phyloP scores from a whole-genome alignment of 2,329 filamentous ascomycete genomes.

The Apiospora malaysiana region DNA sequence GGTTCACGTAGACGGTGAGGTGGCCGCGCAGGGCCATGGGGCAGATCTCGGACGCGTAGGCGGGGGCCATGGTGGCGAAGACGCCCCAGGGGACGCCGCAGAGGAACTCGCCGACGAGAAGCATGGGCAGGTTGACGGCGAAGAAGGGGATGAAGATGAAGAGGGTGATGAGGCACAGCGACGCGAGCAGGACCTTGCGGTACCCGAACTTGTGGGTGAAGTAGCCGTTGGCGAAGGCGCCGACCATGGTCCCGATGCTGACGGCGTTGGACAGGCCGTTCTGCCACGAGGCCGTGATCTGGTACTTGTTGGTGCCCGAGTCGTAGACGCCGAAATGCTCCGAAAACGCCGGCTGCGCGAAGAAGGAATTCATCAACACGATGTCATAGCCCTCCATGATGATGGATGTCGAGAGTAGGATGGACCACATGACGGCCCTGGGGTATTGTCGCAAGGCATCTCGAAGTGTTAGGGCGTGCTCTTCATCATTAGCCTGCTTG shows the following conservation, averaged over 20 bases:
- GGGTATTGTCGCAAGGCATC: constrained; percentile 21
- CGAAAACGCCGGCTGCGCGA: constrained; percentile 37
- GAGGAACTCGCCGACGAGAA: constrained; percentile 42
- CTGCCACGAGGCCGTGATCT: constrained; percentile 49
- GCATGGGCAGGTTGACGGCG: constrained; percentile 35
- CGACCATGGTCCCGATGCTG: constrained; percentile 46
- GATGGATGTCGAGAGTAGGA: constrained; percentile 35
- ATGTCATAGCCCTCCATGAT: constrained; percentile 35
- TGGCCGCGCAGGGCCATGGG: constrained; percentile 45
- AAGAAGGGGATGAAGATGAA: constrained; percentile 48
- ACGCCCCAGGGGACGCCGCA: constrained; percentile 43
- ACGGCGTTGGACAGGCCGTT: constrained; percentile 38
- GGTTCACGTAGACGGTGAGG: constrained; percentile 44
- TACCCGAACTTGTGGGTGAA: constrained; percentile 44
- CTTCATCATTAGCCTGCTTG: constrained; percentile 22
- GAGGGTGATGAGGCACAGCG: constrained; percentile 38
- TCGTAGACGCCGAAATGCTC: constrained; percentile 36
- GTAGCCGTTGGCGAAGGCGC: constrained; percentile 46
- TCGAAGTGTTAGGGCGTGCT: constrained; percentile 19
- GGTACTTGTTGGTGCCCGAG: constrained; percentile 37
- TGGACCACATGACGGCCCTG: constrained; percentile 26
- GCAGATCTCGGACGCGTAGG: constrained; percentile 46
- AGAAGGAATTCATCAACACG: constrained; percentile 42
- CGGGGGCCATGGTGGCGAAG: constrained; percentile 43
- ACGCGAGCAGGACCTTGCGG: constrained; percentile 43